phyloP scores from a whole-genome alignment of 1,284 basidiomycete species.

The Inonotus obliquus region DNA sequence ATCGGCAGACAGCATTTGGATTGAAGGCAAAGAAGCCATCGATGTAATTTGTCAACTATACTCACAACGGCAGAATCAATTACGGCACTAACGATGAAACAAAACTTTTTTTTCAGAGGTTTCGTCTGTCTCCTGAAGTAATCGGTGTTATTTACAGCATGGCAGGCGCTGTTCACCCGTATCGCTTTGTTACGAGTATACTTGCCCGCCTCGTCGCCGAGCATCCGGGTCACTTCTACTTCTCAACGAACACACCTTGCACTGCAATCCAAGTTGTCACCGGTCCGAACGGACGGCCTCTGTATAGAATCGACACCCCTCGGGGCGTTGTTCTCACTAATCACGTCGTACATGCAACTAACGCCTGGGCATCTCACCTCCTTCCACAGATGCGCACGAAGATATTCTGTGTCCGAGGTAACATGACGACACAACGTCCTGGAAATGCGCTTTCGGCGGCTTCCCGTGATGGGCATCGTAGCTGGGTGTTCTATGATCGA shows the following conservation, averaged over 20 bases:
- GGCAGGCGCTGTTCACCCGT: constrained; percentile 53
- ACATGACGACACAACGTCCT: constrained; percentile 64
- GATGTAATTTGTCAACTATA: constrained; percentile 38
- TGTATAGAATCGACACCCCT: constrained; percentile 48
- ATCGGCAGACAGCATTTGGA: constrained; percentile 32
- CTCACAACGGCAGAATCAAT: not conserved
- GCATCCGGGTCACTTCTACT: constrained; percentile 42
- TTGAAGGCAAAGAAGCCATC: constrained; percentile 38
- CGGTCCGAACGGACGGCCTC: constrained; percentile 22
- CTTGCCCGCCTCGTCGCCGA: constrained; percentile 41
- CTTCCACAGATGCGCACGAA: constrained; percentile 26
- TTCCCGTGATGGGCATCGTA: constrained; percentile 36
- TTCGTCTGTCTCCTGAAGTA: constrained; percentile 39
- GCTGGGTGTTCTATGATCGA: constrained; percentile 56
- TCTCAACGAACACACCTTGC: constrained; percentile 50
- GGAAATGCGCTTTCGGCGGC: constrained; percentile 29
- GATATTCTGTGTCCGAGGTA: constrained; percentile 50
- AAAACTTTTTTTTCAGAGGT: constrained; percentile 29
- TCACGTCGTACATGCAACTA: constrained; percentile 77
- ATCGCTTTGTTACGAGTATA: constrained; percentile 51
- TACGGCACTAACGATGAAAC: too few relatives aligned
- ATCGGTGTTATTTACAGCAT: constrained; percentile 43
- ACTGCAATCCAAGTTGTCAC: constrained; percentile 31
- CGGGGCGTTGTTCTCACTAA: constrained; percentile 47
- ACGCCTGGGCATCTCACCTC: constrained; percentile 70